Percentiles rank a stretch among this genome's conserved stretches.
These are phyloP conservation scores for Blastomyces parvus DNA, from an alignment of 2,329 filamentous ascomycete genomes.

Conservation along the genomic window DNA sequence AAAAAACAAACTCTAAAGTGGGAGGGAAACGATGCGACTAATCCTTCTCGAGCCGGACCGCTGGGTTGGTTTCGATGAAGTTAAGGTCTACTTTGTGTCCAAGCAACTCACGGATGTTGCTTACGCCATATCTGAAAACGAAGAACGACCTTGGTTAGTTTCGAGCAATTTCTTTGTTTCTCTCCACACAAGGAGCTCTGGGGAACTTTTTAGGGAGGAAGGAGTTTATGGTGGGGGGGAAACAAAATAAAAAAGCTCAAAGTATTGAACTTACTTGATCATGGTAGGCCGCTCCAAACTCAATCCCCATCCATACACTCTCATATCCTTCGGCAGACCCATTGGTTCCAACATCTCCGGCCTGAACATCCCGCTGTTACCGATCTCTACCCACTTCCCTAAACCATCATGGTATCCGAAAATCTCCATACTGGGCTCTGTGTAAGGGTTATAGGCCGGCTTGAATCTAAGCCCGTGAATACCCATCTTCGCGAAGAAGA, in stretches of 20 bases:
- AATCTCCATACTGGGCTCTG: slow-evolving; percentile 95
- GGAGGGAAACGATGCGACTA: slow-evolving; percentile 32
- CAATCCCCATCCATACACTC: slow-evolving; percentile 89
- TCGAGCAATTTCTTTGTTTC: neutral
- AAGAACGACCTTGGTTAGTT: slow-evolving; percentile 11
- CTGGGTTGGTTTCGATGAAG: slow-evolving; percentile 86
- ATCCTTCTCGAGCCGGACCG: slow-evolving; percentile 79
- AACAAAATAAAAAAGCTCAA: neutral
- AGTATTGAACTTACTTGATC: slow-evolving; percentile 63
- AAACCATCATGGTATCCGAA: slow-evolving; percentile 90
- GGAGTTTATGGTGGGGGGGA: neutral
- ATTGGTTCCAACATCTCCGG: slow-evolving; percentile 95
- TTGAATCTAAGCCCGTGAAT: slow-evolving; percentile 85
- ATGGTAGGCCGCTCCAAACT: slow-evolving; percentile 91
- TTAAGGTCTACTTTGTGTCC: slow-evolving; percentile 92
- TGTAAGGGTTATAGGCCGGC: slow-evolving; percentile 92
- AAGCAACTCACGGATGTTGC: slow-evolving; percentile 83
- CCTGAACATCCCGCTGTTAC: slow-evolving; percentile 97
- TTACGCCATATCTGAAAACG: slow-evolving; percentile 52
- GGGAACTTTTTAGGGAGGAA: neutral
- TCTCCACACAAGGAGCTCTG: neutral
- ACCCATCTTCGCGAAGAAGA: slow-evolving; percentile 95
- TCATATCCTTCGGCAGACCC: slow-evolving; percentile 83
- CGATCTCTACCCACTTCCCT: slow-evolving; percentile 89
- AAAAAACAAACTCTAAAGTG: slow-evolving; percentile 3